Evolutionary conservation across 2,329 filamentous ascomycete species (phyloP).

Genomic region (Penicillium sp.): DNA sequence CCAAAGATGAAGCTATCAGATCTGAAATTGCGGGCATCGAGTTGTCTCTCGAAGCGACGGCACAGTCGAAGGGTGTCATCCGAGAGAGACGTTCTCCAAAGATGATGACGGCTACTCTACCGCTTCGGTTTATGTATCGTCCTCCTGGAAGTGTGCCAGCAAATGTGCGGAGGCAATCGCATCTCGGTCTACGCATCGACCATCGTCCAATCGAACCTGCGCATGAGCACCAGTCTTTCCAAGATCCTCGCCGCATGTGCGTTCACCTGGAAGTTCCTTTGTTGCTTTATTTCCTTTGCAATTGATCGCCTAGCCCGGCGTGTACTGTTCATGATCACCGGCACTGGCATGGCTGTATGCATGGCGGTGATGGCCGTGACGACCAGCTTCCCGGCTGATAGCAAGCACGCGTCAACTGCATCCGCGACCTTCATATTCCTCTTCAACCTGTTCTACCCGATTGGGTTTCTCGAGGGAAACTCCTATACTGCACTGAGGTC

Average conservation of each 20-base stretch:
- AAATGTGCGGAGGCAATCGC: slow-evolving; percentile 28
- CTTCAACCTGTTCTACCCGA: slow-evolving; percentile 28
- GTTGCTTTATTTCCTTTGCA: slow-evolving; percentile 52
- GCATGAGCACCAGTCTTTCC: slow-evolving; percentile 14
- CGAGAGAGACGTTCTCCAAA: slow-evolving; percentile 57
- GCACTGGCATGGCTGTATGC: slow-evolving; percentile 56
- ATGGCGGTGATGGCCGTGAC: slow-evolving; percentile 55
- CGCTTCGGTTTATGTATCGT: slow-evolving; percentile 23
- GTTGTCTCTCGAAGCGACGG: slow-evolving; percentile 47
- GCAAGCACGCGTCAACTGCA: slow-evolving; percentile 16
- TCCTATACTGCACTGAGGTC: slow-evolving; percentile 29
- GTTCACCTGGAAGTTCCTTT: slow-evolving; percentile 59
- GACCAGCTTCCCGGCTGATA: slow-evolving; percentile 33
- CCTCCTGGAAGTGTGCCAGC: slow-evolving; percentile 25
- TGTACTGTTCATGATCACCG: slow-evolving; percentile 49
- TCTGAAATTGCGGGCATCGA: slow-evolving; percentile 52
- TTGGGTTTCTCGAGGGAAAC: slow-evolving; percentile 27
- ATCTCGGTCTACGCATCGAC: slow-evolving; percentile 27
- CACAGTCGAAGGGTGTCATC: slow-evolving; percentile 45
- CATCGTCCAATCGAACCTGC: slow-evolving; percentile 26
- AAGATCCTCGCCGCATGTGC: slow-evolving; percentile 51
- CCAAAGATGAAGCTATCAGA: neutral
- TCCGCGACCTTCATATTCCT: slow-evolving; percentile 27
- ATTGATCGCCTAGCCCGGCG: slow-evolving; percentile 56
- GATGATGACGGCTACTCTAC: slow-evolving; percentile 41